phyloP scores from a whole-genome alignment of 176 grass and related monocot genomes.

The Triticum timopheevii region DNA sequence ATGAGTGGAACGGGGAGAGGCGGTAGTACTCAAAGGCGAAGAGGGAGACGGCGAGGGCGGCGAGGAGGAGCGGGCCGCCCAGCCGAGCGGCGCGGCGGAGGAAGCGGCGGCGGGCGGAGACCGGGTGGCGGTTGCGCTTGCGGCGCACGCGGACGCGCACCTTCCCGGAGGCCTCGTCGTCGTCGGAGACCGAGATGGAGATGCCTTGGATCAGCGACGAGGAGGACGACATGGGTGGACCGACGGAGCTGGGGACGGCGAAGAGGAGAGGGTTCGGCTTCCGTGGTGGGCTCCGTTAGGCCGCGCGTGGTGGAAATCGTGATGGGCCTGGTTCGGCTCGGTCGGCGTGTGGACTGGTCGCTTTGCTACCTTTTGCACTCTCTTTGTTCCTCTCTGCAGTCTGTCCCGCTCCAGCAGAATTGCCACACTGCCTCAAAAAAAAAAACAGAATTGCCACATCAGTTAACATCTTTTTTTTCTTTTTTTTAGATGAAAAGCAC shows the following conservation, averaged over 20 bases:
- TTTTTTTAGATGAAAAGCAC: no score
- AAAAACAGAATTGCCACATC: not conserved
- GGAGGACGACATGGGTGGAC: conserved; percentile 34
- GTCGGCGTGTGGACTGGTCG: not conserved
- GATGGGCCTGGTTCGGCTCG: not conserved
- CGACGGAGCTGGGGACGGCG: conserved; percentile 1
- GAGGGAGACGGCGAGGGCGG: conserved; percentile 47
- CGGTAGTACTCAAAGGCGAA: conserved; percentile 59
- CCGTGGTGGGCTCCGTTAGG: conserved; percentile 21
- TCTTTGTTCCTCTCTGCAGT: not conserved
- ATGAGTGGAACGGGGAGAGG: not conserved
- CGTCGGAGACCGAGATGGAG: conserved; percentile 86
- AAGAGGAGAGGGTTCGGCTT: not conserved
- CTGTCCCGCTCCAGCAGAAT: not conserved
- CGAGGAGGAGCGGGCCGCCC: conserved; percentile 49
- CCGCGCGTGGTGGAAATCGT: not conserved
- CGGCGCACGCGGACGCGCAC: conserved; percentile 59
- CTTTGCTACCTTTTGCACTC: not conserved
- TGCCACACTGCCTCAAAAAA: no score
- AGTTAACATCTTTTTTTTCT: not conserved
- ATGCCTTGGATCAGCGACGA: conserved; percentile 69
- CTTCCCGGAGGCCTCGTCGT: conserved; percentile 63
- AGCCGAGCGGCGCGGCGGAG: conserved; percentile 30
- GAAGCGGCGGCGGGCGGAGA: conserved; percentile 29
- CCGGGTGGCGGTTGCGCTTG: conserved; percentile 37